A percentile compares a stretch with the other conserved stretches of the same genome.
Evolutionary conservation across 352 stramenopile species (phyloP).

Genomic region (Globisporangium mamillatum): DNA sequence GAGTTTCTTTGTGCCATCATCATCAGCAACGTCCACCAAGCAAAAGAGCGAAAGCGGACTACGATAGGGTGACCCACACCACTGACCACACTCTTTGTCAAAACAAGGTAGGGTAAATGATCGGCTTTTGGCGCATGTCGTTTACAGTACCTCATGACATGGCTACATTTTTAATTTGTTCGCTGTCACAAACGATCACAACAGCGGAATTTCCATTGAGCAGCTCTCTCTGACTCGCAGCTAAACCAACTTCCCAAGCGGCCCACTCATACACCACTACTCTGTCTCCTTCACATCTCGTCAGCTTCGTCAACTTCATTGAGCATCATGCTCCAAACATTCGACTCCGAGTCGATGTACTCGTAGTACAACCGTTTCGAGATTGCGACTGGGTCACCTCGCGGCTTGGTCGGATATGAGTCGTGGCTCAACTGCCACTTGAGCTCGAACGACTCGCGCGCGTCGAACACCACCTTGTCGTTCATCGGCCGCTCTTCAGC

Average conservation of each 20-base stretch:
- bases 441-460: conserved; percentile 62
- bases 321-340: conserved; percentile 9
- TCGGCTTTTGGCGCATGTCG: not conserved
- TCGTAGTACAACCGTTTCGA: conserved; percentile 55
- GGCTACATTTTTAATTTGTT: conserved; percentile 7
- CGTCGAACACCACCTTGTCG: conserved; percentile 37
- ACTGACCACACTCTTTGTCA: not conserved
- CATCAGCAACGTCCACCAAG: not conserved
- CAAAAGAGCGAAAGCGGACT: not conserved
- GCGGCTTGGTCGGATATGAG: conserved; percentile 40
- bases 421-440: conserved; percentile 71
- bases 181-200: not conserved
- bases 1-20: conserved; percentile 11
- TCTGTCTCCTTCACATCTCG: conserved; percentile 10
- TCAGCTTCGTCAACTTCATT: not conserved
- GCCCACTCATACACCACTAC: not conserved
- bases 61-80: conserved; percentile 3
- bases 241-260: too few relatives aligned
- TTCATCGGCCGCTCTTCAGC: conserved; percentile 54
- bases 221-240: not conserved
- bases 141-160: conserved; percentile 6
- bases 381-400: conserved; percentile 45
- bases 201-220: not conserved
- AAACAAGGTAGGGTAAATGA: conserved; percentile 6
- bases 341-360: conserved; percentile 27